Evolutionary conservation across 805 yeast genomes (phyloP).

Genomic region (Candida coquimbonensis): DNA sequence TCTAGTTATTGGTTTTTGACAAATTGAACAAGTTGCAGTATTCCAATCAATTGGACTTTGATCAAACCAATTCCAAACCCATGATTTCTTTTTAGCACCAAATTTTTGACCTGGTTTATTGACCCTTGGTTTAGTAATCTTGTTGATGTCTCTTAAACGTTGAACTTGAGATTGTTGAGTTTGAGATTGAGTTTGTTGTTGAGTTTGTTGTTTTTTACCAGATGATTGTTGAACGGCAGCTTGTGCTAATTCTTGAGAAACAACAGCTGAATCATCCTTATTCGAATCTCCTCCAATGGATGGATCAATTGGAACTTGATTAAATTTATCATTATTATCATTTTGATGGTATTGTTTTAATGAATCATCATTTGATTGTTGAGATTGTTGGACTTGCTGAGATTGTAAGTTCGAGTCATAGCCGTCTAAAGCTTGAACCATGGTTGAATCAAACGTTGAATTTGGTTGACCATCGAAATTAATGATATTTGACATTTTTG

Average conservation of each 20-base stretch:
- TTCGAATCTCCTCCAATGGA: constrained; percentile 15
- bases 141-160: constrained; percentile 2
- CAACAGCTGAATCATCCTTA: constrained; percentile 1
- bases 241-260: constrained; percentile 13
- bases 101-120: constrained; percentile 49
- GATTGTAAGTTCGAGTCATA: constrained; percentile 7
- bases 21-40: constrained; percentile 46
- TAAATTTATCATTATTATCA: constrained; percentile 1
- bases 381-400: constrained; percentile 10
- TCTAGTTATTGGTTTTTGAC: constrained; percentile 42
- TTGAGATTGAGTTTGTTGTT: background rate
- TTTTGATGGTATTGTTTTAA: background rate
- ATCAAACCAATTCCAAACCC: constrained; percentile 60
- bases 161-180: background rate
- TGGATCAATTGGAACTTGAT: constrained; percentile 21
- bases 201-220: background rate
- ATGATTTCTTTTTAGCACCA: constrained; percentile 54
- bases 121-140: constrained; percentile 20
- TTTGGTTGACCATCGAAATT: constrained; percentile 11
- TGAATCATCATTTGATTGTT: constrained; percentile 3
- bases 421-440: constrained; percentile 13
- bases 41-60: constrained; percentile 43
- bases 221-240: constrained; percentile 20
- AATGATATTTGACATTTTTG: constrained; percentile 6
- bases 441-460: constrained; percentile 7